phyloP scores from a whole-genome alignment of 805 yeast species.

The Teunomyces stri region DNA sequence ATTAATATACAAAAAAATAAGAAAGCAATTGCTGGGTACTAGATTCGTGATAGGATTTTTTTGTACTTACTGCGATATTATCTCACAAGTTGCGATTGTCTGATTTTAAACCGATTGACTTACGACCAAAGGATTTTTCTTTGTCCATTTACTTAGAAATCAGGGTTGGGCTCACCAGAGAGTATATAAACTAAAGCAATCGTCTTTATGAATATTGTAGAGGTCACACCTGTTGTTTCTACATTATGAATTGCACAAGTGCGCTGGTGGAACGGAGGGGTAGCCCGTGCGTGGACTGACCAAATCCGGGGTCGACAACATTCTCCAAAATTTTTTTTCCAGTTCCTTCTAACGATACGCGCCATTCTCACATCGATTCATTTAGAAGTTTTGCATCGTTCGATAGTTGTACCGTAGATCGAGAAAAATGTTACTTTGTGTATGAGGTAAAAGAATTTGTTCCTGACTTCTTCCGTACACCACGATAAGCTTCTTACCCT shows the following conservation, averaged over 20 bases:
- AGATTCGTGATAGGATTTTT: background rate
- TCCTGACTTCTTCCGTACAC: too few relatives aligned
- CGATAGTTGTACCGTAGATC: too few relatives aligned
- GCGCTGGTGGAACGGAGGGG: background rate
- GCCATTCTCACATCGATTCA: too few relatives aligned
- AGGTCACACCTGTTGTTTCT: background rate
- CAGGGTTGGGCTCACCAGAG: too few relatives aligned
- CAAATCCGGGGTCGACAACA: conserved; percentile 4
- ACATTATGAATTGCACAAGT: background rate
- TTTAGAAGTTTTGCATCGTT: too few relatives aligned
- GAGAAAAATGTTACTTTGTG: too few relatives aligned
- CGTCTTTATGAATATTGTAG: too few relatives aligned
- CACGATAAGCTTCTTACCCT: too few relatives aligned
- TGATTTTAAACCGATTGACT: background rate
- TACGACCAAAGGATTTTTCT: background rate
- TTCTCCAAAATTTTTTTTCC: background rate
- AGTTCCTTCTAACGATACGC: too few relatives aligned
- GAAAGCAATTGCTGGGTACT: background rate
- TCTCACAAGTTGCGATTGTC: conserved; percentile 1
- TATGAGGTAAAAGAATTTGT: too few relatives aligned
- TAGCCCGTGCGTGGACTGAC: background rate
- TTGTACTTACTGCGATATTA: background rate
- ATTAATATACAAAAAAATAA: background rate
- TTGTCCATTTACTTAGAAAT: background rate
- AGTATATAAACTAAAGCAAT: too few relatives aligned